Evolutionary conservation across 2,329 filamentous ascomycete genomes (phyloP).

Genomic region (Amylocarpus encephaloides): DNA sequence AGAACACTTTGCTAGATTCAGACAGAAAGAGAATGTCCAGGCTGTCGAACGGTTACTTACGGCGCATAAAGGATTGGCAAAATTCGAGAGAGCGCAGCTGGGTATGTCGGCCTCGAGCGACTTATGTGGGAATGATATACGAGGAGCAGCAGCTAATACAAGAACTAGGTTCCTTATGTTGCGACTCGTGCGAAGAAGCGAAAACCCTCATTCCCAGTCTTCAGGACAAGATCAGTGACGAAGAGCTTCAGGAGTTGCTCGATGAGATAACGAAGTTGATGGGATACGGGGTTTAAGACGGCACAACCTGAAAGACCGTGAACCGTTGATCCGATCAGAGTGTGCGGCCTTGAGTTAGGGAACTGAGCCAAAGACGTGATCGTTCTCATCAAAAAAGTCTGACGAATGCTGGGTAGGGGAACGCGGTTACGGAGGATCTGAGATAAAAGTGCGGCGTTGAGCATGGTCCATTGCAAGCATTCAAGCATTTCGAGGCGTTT

Average conservation of each 20-base stretch:
- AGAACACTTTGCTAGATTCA: constrained; percentile 91
- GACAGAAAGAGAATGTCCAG: constrained; percentile 89
- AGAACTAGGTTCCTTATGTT: constrained; percentile 76
- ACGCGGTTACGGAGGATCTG: too few relatives aligned
- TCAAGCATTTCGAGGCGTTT: too few relatives aligned
- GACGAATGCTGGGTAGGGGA: too few relatives aligned
- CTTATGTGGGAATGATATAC: constrained; percentile 3
- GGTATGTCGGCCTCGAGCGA: constrained; percentile 46
- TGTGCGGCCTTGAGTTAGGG: too few relatives aligned
- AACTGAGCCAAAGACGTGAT: too few relatives aligned
- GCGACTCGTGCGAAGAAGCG: constrained; percentile 88
- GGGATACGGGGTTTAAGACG: constrained; percentile 23
- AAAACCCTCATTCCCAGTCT: constrained; percentile 91
- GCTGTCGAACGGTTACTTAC: constrained; percentile 85
- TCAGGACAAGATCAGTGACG: constrained; percentile 82
- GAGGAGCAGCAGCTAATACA: constrained; percentile 3
- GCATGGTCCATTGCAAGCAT: too few relatives aligned
- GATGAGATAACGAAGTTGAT: constrained; percentile 81
- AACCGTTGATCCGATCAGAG: too few relatives aligned
- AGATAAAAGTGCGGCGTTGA: too few relatives aligned
- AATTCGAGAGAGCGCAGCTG: constrained; percentile 89
- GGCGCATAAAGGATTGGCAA: constrained; percentile 71
- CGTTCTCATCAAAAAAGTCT: too few relatives aligned
- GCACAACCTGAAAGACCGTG: too few relatives aligned
- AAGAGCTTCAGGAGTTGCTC: constrained; percentile 79